Base-by-base conservation (phyloP, 2,329 filamentous ascomycete genomes). In the Whalleya microplaca region DNA sequence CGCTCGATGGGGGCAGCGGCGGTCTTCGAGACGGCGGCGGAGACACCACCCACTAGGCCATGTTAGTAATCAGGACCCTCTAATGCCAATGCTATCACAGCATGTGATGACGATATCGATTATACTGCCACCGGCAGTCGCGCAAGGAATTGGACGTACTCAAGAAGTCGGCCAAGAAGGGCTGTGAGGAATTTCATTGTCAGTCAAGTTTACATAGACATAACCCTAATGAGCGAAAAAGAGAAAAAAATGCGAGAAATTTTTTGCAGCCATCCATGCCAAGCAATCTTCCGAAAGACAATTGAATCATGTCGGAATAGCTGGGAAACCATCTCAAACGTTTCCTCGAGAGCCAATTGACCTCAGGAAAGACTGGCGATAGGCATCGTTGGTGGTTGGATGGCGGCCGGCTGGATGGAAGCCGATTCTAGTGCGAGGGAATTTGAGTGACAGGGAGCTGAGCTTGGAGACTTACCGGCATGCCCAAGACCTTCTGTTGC, bases 1-100 rank as follows among this genome's bases (percentile, higher is more conserved):
- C 95, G 95, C 93, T 99, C 95, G 74, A 99, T 99, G 83, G 95
- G 95, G 83, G 95, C 95, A 78, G 95, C 95, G 76, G 95, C 95
- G 72, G 95, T 99, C 92, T 99, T 99, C 79, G 95, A 99, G 89
- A 99, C 93, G 81, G 95, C 95, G 81, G 95, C 95, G 77, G 95
- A 97, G 72, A 99, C 90, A 97, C 95, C 95, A 90, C 95, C 95
- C 95, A 99, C 92, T 96, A 72, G 75, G 72, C 67, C 74, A 32
- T 3, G 47, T 61, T 54, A 62, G 62, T 20, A 59, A 48, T 7
- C 14, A 16, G 32, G 32, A 16, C 32, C 32, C 3, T 37, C 4
- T 37, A 16, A 37, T 37, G 14, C 32, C 4, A 16, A 6, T 3
- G 8, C 19, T 42, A 51, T 58, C 54, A 54, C 59, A n/a, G 21